Evolutionary conservation across 2,329 filamentous ascomycete species (phyloP).

Genomic region (Fonsecaea erecta): DNA sequence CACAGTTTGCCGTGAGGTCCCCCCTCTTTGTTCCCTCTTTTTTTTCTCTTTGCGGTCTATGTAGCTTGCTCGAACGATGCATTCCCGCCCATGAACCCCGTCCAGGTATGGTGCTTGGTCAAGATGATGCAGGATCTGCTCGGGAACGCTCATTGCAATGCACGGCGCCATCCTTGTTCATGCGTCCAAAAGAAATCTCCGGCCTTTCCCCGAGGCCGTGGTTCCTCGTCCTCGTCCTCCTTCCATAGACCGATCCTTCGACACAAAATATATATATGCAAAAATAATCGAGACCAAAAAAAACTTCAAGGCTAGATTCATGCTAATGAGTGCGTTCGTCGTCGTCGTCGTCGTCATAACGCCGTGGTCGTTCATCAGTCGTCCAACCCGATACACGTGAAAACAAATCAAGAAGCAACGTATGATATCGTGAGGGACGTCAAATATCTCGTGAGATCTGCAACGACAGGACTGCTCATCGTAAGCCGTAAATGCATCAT

Average conservation of each 20-base stretch:
- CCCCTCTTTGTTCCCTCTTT: background rate
- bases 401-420: constrained; percentile 21
- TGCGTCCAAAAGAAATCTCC: background rate
- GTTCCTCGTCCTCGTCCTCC: background rate
- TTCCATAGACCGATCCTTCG: background rate
- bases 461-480: constrained; percentile 22
- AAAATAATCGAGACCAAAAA: background rate
- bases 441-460: constrained; percentile 29
- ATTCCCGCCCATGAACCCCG: background rate
- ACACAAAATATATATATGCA: constrained; percentile 2
- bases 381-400: constrained; percentile 28
- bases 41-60: constrained; percentile 6
- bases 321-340: constrained; percentile 15
- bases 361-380: constrained; percentile 30
- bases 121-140: background rate
- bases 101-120: constrained; percentile 2
- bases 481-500: constrained; percentile 22
- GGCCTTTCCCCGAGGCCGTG: background rate
- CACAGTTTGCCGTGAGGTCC: constrained; percentile 8
- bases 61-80: background rate
- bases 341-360: constrained; percentile 30
- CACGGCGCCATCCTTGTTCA: background rate
- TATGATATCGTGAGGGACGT: constrained; percentile 31
- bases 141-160: constrained; percentile 9
- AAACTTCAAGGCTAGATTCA: constrained; percentile 13